phyloP scores from a whole-genome alignment of 306 rosid species.

The Prunus fruticosa region DNA sequence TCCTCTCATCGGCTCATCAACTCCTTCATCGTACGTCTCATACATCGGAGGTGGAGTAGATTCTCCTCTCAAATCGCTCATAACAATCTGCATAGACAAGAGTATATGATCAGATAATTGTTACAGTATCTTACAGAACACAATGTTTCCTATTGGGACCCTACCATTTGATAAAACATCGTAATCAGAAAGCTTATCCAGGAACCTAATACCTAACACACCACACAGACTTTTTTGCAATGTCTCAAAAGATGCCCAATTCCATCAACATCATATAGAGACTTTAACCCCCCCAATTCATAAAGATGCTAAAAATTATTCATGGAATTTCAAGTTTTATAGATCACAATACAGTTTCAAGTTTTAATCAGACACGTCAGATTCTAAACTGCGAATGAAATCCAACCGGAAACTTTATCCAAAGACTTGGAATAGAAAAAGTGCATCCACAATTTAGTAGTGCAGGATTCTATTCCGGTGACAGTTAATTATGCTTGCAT shows the following conservation, averaged over 20 bases:
- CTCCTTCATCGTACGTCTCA: slow-evolving; percentile 34
- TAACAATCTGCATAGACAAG: slow-evolving; percentile 49
- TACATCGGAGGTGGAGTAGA: slow-evolving; percentile 18
- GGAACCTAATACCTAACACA: background rate
- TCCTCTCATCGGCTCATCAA: slow-evolving; percentile 58
- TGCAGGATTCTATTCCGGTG: no score
- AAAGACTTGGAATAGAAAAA: no score
- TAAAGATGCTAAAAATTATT: background rate
- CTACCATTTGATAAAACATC: background rate
- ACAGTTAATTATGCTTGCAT: no score
- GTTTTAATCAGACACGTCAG: background rate
- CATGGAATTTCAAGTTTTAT: background rate
- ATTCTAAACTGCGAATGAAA: no score
- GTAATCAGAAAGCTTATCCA: background rate
- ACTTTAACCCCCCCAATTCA: background rate
- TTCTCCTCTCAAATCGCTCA: slow-evolving; percentile 64
- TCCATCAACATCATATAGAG: slow-evolving; percentile 6
- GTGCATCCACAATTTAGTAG: no score
- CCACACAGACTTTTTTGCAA: background rate
- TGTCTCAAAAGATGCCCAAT: background rate
- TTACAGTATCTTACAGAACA: background rate
- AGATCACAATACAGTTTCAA: background rate
- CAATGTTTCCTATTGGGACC: background rate
- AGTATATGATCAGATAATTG: background rate
- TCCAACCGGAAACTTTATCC: no score